Evolutionary conservation across 805 yeast species (phyloP), one percentile per base, ranked within the genome.

Genomic region (Cyberlindnera xishuangbannaensis): DNA sequence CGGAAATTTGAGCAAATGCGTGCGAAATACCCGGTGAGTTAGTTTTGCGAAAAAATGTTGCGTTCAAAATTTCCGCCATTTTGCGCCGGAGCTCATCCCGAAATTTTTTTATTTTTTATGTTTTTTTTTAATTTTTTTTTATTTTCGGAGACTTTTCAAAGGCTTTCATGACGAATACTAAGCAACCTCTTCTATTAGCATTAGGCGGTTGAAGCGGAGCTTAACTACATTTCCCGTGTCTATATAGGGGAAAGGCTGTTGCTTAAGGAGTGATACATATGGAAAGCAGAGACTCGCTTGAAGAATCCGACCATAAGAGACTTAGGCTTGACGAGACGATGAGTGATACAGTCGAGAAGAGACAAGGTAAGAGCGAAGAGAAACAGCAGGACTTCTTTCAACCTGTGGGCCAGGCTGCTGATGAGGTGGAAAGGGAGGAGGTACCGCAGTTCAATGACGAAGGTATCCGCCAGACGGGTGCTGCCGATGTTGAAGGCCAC

Each of bases 401-500:
- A 24, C 62, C 78, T 10, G 81, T 74, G n/a, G 83, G 83, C 27
- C 71, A 71, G 28, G 71, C 71, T 23, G 83, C 73, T 15, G 70
- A 69, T 44, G 67, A 61, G 28, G 62, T 73, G 22, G 66, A 59
- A 26, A 54, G 57, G 19, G 50, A 51, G 28, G 28, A 34, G 7
- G 48, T 20, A n/a, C 28, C 25, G 13, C 39, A 43, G 25, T 39
- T 38, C 33, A 40, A 51, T 31, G 55, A 49, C 15, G 64, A 63
- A 27, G 79, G 72, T 17, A 67, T 82, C 28, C 67, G 65, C 36
- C 60, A 69, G 23, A 83, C 94, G 1, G 95, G 92, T 15, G 90
- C 88, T 16, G 63, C 63, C 5, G 96, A 86, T 55, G 80, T 82
- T 8, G 79, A 78, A 56, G 96, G 96, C 5, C 92, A 86, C 47